These are phyloP conservation scores for Orobanche coerulescens DNA, from an alignment of 257 asterid species.

Conservation along the genomic window DNA sequence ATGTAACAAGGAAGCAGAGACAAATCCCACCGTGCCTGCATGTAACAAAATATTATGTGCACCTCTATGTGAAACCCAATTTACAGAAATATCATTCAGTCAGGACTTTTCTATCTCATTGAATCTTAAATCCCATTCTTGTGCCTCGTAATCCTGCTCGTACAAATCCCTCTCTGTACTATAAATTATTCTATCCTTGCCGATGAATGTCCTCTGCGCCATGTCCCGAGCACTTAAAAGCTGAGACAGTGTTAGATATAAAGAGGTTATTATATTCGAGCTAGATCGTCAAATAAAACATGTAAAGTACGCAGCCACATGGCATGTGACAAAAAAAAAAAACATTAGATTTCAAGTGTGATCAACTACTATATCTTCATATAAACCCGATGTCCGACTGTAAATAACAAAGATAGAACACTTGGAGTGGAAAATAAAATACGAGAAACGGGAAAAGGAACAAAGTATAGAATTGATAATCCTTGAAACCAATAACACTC, in stretches of 20 bases:
- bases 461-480: no score
- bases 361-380: no score
- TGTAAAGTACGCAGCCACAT: not conserved
- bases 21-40: slow-evolving; percentile 6
- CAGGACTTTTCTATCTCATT: slow-evolving; percentile 67
- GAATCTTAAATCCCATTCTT: slow-evolving; percentile 69
- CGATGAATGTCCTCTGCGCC: slow-evolving; percentile 80
- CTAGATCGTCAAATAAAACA: not conserved
- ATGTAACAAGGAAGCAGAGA: not conserved
- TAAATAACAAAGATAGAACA: not conserved
- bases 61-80: not conserved
- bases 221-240: slow-evolving; percentile 88
- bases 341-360: no score
- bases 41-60: not conserved
- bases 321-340: no score
- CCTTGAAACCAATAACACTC: not conserved
- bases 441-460: not conserved
- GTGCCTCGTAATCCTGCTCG: slow-evolving; percentile 76
- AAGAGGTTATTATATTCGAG: slow-evolving; percentile 3
- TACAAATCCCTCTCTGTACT: slow-evolving; percentile 68
- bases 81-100: slow-evolving; percentile 16
- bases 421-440: not conserved
- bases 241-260: slow-evolving; percentile 29
- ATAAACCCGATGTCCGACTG: not conserved
- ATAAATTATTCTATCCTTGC: slow-evolving; percentile 79